Evolutionary conservation across 2,329 filamentous ascomycete species (phyloP), one percentile per base, ranked within the genome.

Genomic region (Cladosporium sp.): DNA sequence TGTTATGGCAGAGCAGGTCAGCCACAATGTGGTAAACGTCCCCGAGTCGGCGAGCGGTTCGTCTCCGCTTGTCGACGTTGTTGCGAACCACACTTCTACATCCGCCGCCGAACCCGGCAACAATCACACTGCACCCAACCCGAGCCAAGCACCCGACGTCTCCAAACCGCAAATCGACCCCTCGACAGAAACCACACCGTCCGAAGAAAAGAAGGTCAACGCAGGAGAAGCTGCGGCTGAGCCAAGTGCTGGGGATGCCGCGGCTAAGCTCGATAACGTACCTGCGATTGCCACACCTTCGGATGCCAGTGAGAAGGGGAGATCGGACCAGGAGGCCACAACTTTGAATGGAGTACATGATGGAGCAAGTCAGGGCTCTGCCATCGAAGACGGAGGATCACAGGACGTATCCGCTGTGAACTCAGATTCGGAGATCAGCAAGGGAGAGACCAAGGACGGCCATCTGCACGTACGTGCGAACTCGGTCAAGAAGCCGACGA

Each of bases 381-480:
- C 65, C 7, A 40, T 55, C 67, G 81, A 86, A 68, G 87, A 89
- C 73, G 88, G 73, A 81, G 84, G 69, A 79, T 84, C 69, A 84
- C 85, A 75, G 28, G 89, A 88, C 66, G 83, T 86, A 70, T 86
- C 89, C 72, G 87, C 87, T 76, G 90, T 89, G 71, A 89, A 88
- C 72, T 93, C 91, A 65, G 91, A 93, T 78, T 92, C 87, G 49
- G 91, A 93, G 75, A 86, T 87, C 70, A 88, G 88, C 67, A 86
- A 86, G 72, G 80, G 81, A 60, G 86, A 86, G 66, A 78, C 74
- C 53, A 84, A 85, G 67, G 84, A 85, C 75, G 85, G 82, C 66
- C 83, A 60, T 21, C 82, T 83, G 58, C 86, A 91, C 75, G 80
- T 80, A 67, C 87, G 69, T 84, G 89, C 68, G 74, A 79, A 78